Percentiles rank a stretch among this genome's conserved stretches.
phyloP scores from a whole-genome alignment of 805 yeast species.

The Phaffomyces opuntiae region DNA sequence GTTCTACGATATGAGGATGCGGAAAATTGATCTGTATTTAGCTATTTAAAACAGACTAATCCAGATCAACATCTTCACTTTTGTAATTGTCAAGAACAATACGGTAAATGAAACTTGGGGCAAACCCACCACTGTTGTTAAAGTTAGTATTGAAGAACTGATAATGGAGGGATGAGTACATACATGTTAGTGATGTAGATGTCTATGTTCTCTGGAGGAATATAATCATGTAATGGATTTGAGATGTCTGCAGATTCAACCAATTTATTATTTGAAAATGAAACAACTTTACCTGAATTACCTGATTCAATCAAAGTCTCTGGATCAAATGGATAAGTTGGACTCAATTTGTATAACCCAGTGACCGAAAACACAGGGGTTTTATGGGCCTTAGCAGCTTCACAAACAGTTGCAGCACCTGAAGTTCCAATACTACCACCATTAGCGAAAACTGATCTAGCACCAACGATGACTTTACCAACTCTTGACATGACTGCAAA shows the following conservation, averaged over 20 bases:
- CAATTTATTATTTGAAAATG: slow-evolving; percentile 61
- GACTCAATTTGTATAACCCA: slow-evolving; percentile 88
- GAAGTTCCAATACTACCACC: slow-evolving; percentile 90
- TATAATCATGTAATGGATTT: slow-evolving; percentile 85
- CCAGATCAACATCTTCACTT: slow-evolving; percentile 68
- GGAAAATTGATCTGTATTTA: not conserved
- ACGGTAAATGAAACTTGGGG: slow-evolving; percentile 93
- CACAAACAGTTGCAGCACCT: slow-evolving; percentile 90
- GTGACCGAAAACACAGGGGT: slow-evolving; percentile 97
- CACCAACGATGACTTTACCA: slow-evolving; percentile 91
- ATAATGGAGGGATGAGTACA: slow-evolving; percentile 14
- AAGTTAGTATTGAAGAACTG: slow-evolving; percentile 1
- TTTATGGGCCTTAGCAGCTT: slow-evolving; percentile 88
- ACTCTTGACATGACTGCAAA: slow-evolving; percentile 97
- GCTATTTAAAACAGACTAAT: slow-evolving; percentile 18
- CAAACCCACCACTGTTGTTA: slow-evolving; percentile 65
- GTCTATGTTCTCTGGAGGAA: slow-evolving; percentile 90
- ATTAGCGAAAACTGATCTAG: slow-evolving; percentile 88
- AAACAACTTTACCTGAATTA: slow-evolving; percentile 82
- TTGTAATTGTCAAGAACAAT: slow-evolving; percentile 91
- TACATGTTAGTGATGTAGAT: slow-evolving; percentile 84
- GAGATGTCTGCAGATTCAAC: slow-evolving; percentile 73
- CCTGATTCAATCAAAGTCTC: slow-evolving; percentile 89
- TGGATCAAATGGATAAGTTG: slow-evolving; percentile 75
- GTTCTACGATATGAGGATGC: not conserved